Conservation (phyloP, 1,139 yeast species). For the Pichia sp. region DNA sequence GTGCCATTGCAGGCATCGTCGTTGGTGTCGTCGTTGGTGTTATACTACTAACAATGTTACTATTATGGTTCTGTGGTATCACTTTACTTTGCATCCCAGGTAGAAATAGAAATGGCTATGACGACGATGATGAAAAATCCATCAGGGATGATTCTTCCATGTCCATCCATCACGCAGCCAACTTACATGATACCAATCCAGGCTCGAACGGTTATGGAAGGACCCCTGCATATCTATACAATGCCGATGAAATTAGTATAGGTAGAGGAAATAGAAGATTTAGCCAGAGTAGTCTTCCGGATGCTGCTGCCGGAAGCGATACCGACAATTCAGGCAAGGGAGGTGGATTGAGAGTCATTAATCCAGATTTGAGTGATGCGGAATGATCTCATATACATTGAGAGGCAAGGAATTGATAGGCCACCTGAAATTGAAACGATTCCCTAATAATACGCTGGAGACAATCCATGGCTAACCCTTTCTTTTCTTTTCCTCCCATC, state of each 20-base stretch:
- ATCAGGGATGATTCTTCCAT: conserved; percentile 7
- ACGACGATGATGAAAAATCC: conserved; percentile 24
- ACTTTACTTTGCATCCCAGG: conserved; percentile 25
- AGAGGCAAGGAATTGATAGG: too few relatives aligned
- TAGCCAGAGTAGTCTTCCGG: conserved; percentile 69
- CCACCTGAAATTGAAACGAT: too few relatives aligned
- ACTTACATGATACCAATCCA: conserved; percentile 1
- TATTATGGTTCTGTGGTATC: conserved; percentile 34
- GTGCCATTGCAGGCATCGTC: conserved; percentile 70
- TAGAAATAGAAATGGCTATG: conserved; percentile 29
- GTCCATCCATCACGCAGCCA: conserved; percentile 7
- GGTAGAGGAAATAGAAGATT: conserved; percentile 38
- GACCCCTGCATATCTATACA: conserved; percentile 11
- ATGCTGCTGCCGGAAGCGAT: conserved; percentile 30
- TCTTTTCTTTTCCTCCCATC: too few relatives aligned
- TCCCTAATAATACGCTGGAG: too few relatives aligned
- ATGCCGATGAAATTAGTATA: conserved; percentile 23
- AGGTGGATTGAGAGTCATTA: conserved; percentile 28
- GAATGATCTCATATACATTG: too few relatives aligned
- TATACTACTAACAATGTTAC: conserved; percentile 30
- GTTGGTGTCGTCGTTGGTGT: conserved; percentile 56
- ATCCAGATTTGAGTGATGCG: conserved; percentile 30
- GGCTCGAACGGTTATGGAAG: conserved; percentile 10
- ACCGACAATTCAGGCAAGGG: conserved; percentile 15
- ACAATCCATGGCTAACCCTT: too few relatives aligned